Conservation (phyloP, 257 asterid species). For the Ophiorrhiza pumila region DNA sequence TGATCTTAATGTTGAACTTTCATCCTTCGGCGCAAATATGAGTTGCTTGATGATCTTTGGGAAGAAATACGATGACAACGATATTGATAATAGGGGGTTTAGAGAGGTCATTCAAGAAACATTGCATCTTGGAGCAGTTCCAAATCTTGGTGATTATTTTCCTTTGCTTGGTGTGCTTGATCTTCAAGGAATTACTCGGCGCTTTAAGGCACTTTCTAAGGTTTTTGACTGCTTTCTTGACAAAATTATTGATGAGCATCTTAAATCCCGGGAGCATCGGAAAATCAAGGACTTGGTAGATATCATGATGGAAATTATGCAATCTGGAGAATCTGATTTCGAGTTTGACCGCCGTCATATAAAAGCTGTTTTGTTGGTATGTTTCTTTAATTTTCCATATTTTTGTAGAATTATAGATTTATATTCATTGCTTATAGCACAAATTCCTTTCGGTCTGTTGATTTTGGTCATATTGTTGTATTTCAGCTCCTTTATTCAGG, state of each 20-base stretch:
- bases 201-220: constrained; percentile 13
- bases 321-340: constrained; percentile 21
- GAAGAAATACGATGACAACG: constrained; percentile 21
- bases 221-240: constrained; percentile 22
- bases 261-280: neutral
- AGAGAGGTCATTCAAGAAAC: constrained; percentile 15
- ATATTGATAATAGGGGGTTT: constrained; percentile 18
- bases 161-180: constrained; percentile 27
- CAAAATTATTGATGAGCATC: constrained; percentile 19
- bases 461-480: no score
- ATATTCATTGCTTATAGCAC: no score
- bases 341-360: constrained; percentile 17
- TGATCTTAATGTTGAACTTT: constrained; percentile 19
- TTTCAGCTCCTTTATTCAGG: no score
- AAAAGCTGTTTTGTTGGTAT: constrained; percentile 25
- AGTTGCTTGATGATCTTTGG: constrained; percentile 30
- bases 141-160: constrained; percentile 27
- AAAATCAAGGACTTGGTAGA: constrained; percentile 22
- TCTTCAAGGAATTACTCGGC: constrained; percentile 20
- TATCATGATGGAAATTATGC: constrained; percentile 21
- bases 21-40: constrained; percentile 19
- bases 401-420: no score
- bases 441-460: no score
- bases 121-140: constrained; percentile 7
- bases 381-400: neutral